Base-by-base conservation (phyloP, 2,329 filamentous ascomycete species). In the Rasamsonia emersonii region DNA sequence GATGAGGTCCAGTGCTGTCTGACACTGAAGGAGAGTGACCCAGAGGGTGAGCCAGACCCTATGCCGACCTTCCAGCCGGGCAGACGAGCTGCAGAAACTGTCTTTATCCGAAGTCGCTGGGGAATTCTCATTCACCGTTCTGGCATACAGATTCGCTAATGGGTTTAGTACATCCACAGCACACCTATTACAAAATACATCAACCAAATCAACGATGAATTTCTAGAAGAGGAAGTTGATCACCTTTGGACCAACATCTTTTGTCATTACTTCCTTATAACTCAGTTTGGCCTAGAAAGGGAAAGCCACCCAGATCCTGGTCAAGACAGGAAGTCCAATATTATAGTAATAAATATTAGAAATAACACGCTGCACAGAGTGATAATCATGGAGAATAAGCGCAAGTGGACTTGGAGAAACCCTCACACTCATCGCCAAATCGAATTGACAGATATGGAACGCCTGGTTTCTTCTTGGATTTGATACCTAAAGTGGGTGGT, bases 101-200 rank as follows among this genome's bases (percentile, higher is more conserved):
- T n/a, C n/a, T n/a, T n/a, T n/a, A n/a, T n/a, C n/a, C 20, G 20
- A 23, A 23, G 20, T 23, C n/a, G 20, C 8, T 23, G 8, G 20
- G 20, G n/a, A 23, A 23, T 8, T 23, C 20, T 23, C 20, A 26
- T 26, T 26, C 24, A 14, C 13, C 11, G 24, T 14, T 26, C 24
- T 26, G 24, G 24, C 24, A 14, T 26, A 26, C 24, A 26, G 9
- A 26, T 26, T 26, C 11, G 24, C 24, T 26, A 26, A 26, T 26
- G 13, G 24, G 24, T 26, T 26, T 26, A 9, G 13, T 26, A 26
- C 13, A 7, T 26, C 9, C 13, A 26, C 8, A 26, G 24, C n/a
- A n/a, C n/a, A n/a, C n/a, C 19, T 21, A 21, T 21, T 21, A 21
- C 19, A 21, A 21, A 21, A n/a, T 21, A 21, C n/a, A 21, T 21